These are phyloP conservation scores for Aspergillus biplanus DNA, from an alignment of 495 filamentous ascomycete species.

Conservation along the genomic window DNA sequence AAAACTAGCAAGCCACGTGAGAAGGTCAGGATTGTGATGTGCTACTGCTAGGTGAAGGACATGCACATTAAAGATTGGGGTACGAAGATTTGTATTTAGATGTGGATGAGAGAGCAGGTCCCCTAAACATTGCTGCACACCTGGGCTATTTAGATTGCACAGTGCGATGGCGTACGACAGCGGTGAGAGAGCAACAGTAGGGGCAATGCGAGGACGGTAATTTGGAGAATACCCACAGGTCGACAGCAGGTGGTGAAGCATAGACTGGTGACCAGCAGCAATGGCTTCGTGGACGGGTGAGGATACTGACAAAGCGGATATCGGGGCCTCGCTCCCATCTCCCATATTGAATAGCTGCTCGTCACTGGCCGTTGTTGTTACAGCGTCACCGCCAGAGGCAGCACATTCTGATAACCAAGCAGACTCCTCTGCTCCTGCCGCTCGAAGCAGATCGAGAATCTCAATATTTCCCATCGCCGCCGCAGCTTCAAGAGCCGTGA, in stretches of 20 bases:
- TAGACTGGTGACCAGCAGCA: slow-evolving; percentile 9
- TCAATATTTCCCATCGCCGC: slow-evolving; percentile 12
- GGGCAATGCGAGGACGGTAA: slow-evolving; percentile 15
- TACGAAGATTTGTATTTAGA: slow-evolving; percentile 18
- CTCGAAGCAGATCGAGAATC: slow-evolving; percentile 11
- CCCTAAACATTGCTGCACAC: slow-evolving; percentile 7
- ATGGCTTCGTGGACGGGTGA: slow-evolving; percentile 25
- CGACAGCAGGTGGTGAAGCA: slow-evolving; percentile 15
- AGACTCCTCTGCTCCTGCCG: slow-evolving; percentile 22
- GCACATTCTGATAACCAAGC: slow-evolving; percentile 14
- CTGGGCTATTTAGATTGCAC: slow-evolving; percentile 10
- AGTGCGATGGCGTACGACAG: slow-evolving; percentile 13
- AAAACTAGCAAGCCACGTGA: too few species aligned
- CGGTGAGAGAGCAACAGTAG: slow-evolving; percentile 21
- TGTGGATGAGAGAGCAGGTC: slow-evolving; percentile 16
- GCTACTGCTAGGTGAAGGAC: too few species aligned
- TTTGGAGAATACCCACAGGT: slow-evolving; percentile 17
- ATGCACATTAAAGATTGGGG: too few species aligned
- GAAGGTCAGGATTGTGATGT: too few species aligned
- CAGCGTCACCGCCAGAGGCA: too few species aligned
- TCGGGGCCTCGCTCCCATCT: background rate
- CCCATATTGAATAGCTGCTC: slow-evolving; percentile 1
- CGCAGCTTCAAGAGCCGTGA: slow-evolving; percentile 23
- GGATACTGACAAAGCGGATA: slow-evolving; percentile 16
- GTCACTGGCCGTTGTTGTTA: background rate